Evolutionary conservation across 345 rosid species (phyloP).

Genomic region (Ricinus communis): DNA sequence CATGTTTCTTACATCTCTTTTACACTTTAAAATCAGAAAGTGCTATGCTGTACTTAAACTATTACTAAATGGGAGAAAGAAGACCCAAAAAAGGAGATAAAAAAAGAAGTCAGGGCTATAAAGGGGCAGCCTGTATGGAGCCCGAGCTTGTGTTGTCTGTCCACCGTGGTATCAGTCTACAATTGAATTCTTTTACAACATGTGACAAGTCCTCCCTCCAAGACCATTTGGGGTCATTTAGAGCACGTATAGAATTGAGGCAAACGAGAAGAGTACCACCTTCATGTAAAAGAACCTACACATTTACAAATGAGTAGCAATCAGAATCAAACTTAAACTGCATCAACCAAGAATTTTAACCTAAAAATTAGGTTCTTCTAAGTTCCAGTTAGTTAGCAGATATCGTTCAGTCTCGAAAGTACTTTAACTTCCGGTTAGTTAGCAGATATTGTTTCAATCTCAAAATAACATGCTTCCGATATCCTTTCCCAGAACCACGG

Average conservation of each 20-base stretch:
- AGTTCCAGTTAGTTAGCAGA: not conserved
- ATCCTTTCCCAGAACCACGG: too few species aligned
- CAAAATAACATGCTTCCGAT: too few species aligned
- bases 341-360: not conserved
- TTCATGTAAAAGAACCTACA: conserved; percentile 90
- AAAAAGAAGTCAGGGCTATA: conserved; percentile 17
- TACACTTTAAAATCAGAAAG: too few species aligned
- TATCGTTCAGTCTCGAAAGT: not conserved
- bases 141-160: conserved; percentile 22
- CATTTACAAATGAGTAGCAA: not conserved
- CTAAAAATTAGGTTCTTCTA: not conserved
- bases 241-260: conserved; percentile 77
- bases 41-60: too few species aligned
- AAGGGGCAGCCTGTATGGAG: conserved; percentile 37
- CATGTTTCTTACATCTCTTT: not conserved
- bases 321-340: not conserved
- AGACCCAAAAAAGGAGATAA: not conserved
- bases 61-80: not conserved
- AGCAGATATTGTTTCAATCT: too few species aligned
- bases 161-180: conserved; percentile 21
- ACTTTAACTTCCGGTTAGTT: not conserved
- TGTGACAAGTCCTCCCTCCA: conserved; percentile 64
- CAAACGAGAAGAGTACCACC: conserved; percentile 93
- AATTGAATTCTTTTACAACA: conserved; percentile 34
- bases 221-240: conserved; percentile 83